A percentile compares a stretch with the other conserved stretches of the same genome.
Evolutionary conservation across 192 early-diverging fungal genomes (phyloP).

Genomic region (Entomortierella lignicola): DNA sequence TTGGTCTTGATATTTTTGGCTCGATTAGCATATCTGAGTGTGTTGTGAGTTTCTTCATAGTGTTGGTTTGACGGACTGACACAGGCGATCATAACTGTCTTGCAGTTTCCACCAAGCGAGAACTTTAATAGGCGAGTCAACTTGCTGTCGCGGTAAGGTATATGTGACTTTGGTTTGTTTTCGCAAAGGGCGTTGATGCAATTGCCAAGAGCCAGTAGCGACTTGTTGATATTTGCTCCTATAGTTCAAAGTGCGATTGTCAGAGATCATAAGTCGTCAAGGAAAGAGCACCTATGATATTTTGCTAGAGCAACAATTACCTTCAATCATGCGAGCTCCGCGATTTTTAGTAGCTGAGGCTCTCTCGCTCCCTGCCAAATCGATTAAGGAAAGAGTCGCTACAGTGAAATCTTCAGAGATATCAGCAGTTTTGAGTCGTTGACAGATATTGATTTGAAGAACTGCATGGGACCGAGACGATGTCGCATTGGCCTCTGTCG

Average conservation of each 20-base stretch:
- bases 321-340: conserved; percentile 82
- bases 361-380: conserved; percentile 95
- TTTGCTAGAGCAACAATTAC: conserved; percentile 3
- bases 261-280: not conserved
- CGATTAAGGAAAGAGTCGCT: conserved; percentile 89
- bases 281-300: too few relatives aligned
- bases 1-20: conserved; percentile 97
- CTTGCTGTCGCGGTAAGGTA: conserved; percentile 99
- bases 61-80: conserved; percentile 88
- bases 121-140: conserved; percentile 98
- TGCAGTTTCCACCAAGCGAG: conserved; percentile 94
- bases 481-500: conserved; percentile 91
- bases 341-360: conserved; percentile 93
- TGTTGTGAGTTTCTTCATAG: conserved; percentile 93
- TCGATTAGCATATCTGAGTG: conserved; percentile 95
- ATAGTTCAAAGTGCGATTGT: conserved; percentile 50
- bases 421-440: conserved; percentile 35
- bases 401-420: conserved; percentile 55
- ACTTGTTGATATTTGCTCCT: conserved; percentile 96
- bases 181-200: conserved; percentile 97
- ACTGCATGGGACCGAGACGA: conserved; percentile 97
- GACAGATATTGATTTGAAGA: conserved; percentile 44
- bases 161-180: conserved; percentile 72
- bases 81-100: conserved; percentile 96
- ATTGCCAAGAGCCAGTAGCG: conserved; percentile 94